Evolutionary conservation across 257 asterid species (phyloP), one percentile per base, ranked within the genome.

Genomic region (Lycium barbarum): DNA sequence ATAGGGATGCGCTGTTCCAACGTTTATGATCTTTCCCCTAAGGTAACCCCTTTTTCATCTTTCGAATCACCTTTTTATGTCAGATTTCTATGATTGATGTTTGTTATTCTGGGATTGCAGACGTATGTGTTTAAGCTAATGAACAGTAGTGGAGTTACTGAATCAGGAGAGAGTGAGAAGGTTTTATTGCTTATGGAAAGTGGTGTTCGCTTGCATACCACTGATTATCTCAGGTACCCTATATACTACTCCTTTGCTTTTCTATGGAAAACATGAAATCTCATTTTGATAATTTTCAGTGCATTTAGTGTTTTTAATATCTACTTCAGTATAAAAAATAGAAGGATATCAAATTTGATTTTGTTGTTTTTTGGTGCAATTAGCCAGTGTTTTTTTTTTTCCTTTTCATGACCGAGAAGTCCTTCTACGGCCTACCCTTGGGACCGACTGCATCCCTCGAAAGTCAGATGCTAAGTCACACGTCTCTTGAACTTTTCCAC

Each of bases 1-100:
- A 96, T 96, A 70, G 99, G 99, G 80, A 96, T 96, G 99, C 99
- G 99, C 47, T 95, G 98, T 90, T 95, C 99, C 83, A 96, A 96
- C 73, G 97, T 96, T 58, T 96, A 96, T 88, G 98, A 96, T 89
- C 97, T 96, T 85, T 92, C 98, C 81, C 95, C 98, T 0, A 96
- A 93, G 97, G 98, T 92, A 36, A 20, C 9, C 40, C 18, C 17
- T 33, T 66, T 67, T 20, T 80, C 11, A 35, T 82, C 36, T 36
- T 26, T 47, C 43, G 36, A 5, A n/a, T 35, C 8, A 45, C 13
- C 6, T 17, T 13, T 51, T n/a, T 59, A 35, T 45, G 20, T 10
- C 9, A 43, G 35, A 51, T 40, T 11, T 26, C 33, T 26, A 26
- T 80, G 57, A 6, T 82, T 38, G 9, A 45, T 67, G 12, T 76